Evolutionary conservation across 345 rosid genomes (phyloP).

Genomic region (Acer saccharum): DNA sequence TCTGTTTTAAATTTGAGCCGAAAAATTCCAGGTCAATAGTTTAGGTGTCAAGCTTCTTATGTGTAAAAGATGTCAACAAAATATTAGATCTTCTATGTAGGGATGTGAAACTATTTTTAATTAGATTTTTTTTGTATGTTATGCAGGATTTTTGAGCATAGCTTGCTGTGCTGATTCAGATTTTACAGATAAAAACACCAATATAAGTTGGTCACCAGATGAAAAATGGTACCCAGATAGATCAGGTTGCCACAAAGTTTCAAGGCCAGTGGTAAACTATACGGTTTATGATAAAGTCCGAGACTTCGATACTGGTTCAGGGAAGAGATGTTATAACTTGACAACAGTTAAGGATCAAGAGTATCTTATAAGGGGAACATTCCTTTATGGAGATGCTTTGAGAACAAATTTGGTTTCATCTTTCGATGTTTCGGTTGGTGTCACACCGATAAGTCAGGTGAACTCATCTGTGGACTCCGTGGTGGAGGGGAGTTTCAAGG

Average conservation of each 20-base stretch:
- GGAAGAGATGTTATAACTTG: slow-evolving; percentile 58
- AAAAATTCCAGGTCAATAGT: not conserved
- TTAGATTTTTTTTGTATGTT: not conserved
- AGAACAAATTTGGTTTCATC: slow-evolving; percentile 9
- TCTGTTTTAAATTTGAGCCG: not conserved
- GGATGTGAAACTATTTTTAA: not conserved
- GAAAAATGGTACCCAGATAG: slow-evolving; percentile 37
- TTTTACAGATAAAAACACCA: slow-evolving; percentile 21
- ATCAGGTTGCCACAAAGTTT: slow-evolving; percentile 29
- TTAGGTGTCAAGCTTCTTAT: not conserved
- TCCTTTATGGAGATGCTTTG: slow-evolving; percentile 26
- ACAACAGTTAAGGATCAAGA: slow-evolving; percentile 31
- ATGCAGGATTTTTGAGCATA: slow-evolving; percentile 59
- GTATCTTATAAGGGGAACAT: slow-evolving; percentile 52
- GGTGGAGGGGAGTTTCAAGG: slow-evolving; percentile 55
- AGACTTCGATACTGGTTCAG: slow-evolving; percentile 33
- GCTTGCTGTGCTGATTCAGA: slow-evolving; percentile 49
- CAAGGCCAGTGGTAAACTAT: slow-evolving; percentile 19
- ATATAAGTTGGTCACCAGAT: slow-evolving; percentile 45
- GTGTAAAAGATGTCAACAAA: not conserved
- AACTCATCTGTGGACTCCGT: slow-evolving; percentile 22
- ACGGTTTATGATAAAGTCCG: slow-evolving; percentile 34
- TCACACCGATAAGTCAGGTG: slow-evolving; percentile 39
- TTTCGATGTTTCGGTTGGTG: slow-evolving; percentile 43
- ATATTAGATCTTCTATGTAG: slow-evolving; percentile 4